Base-by-base conservation (phyloP, 257 asterid genomes). In the Solanum paucissectum region DNA sequence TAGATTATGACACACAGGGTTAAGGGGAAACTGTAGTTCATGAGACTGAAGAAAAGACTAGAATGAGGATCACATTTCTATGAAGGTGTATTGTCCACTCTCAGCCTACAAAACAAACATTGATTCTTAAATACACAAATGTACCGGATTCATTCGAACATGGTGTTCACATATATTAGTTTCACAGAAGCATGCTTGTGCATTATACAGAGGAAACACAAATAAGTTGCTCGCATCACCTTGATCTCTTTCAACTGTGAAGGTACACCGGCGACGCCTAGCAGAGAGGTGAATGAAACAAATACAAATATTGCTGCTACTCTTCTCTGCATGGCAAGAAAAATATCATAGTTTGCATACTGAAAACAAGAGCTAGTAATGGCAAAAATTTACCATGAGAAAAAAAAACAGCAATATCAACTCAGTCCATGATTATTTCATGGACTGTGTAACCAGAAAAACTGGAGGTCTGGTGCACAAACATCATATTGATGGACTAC, bases 201-300 rank as follows among this genome's bases (percentile, higher is more conserved):
- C 34, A 25, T 64, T 25, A 25, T 64, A 27, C 32, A 25, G 34
- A 64, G 72, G 72, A 64, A n/a, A 64, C 33, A 64, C 72, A 64
- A n/a, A 64, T 64, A 64, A 64, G 72, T 40, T n/a, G 29, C 84
- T 77, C 5, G 18, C 52, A 69, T 87, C 94, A 97, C 99, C 99
- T 96, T 91, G 90, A 94, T 93, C 91, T 97, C 99, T 89, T 96
- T 97, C 89, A 94, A 90, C 55, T 93, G 98, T n/a, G 99, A 95
- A 52, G 99, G 98, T 83, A 94, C 95, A 87, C 98, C 98, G 14
- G 98, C 98, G 25, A 94, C 91, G 64, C 99, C 93, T 85, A 97
- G 90, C 88, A 97, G 96, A 37, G 99, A 96, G 25, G 94, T 90
- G 90, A 97, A 96, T 14, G 99, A 96, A 23, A 96, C 90, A 86